These are phyloP conservation scores for Aulographum hederae DNA, from an alignment of 2,329 filamentous ascomycete genomes.

Conservation along the genomic window DNA sequence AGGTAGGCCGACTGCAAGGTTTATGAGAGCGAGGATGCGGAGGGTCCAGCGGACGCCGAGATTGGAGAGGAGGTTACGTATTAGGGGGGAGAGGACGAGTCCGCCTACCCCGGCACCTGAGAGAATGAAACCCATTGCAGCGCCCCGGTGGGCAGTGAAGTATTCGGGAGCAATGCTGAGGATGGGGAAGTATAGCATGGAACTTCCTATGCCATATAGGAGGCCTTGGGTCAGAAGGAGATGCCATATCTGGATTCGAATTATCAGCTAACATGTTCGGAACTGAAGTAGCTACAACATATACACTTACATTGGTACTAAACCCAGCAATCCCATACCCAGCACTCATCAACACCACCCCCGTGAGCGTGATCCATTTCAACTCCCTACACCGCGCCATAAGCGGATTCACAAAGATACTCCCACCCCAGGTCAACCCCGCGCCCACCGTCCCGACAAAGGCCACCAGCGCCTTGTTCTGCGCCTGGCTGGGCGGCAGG, in stretches of 20 bases:
- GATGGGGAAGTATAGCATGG: conserved; percentile 20
- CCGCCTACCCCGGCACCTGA: conserved; percentile 21
- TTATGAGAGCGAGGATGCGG: not conserved
- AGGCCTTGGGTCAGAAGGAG: conserved; percentile 15
- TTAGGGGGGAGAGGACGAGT: not conserved
- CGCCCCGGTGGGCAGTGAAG: conserved; percentile 17
- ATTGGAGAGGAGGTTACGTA: not conserved
- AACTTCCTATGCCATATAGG: conserved; percentile 19
- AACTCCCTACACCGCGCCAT: not conserved
- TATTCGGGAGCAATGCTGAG: conserved; percentile 21
- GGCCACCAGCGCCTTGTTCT: not conserved
- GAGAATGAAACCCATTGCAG: conserved; percentile 21
- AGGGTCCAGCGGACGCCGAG: not conserved
- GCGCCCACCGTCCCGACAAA: not conserved
- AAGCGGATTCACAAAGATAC: not conserved
- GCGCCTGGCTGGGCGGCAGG: not conserved
- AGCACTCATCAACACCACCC: not conserved
- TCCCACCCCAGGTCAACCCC: not conserved
- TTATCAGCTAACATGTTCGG: too few relatives aligned
- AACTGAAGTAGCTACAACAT: too few relatives aligned
- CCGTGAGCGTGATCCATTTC: not conserved
- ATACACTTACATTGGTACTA: too few relatives aligned
- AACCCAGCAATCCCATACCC: not conserved
- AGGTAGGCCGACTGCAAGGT: not conserved
- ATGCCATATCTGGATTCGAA: conserved; percentile 5